A percentile compares a stretch with the other conserved stretches of the same genome.
These are phyloP conservation scores for Floccularia luteovirens DNA, from an alignment of 768 basidiomycete genomes.

Conservation along the genomic window DNA sequence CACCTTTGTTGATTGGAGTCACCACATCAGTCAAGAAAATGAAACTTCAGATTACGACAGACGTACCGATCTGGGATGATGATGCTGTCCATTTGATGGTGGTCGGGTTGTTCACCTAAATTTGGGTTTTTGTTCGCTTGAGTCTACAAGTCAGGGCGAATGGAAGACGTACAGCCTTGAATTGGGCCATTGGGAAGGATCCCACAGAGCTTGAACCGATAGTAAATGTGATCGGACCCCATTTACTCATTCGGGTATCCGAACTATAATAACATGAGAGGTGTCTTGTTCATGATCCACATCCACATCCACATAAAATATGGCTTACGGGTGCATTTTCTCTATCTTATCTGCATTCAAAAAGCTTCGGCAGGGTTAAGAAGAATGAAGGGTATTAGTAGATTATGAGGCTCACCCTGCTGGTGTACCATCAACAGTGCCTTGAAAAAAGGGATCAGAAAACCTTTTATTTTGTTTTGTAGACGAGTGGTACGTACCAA, in stretches of 20 bases:
- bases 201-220: constrained; percentile 28
- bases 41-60: not conserved
- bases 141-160: not conserved
- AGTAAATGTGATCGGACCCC: constrained; percentile 40
- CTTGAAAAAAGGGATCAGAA: constrained; percentile 10
- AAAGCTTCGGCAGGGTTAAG: constrained; percentile 18
- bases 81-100: constrained; percentile 33
- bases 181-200: constrained; percentile 46
- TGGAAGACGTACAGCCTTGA: constrained; percentile 22
- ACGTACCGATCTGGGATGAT: constrained; percentile 31
- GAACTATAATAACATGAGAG: constrained; percentile 16
- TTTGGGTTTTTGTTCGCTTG: constrained; percentile 2
- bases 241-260: constrained; percentile 36
- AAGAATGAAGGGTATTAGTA: not conserved
- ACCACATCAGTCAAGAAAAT: not conserved
- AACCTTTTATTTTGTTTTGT: not conserved
- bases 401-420: constrained; percentile 19
- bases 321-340: constrained; percentile 37
- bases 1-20: constrained; percentile 18
- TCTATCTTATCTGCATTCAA: constrained; percentile 43
- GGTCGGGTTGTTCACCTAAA: constrained; percentile 33
- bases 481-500: constrained; percentile 18
- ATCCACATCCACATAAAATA: not conserved
- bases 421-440: constrained; percentile 38
- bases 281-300: not conserved